Percentiles rank a stretch among this genome's conserved stretches.
phyloP scores from a whole-genome alignment of 2,329 filamentous ascomycete species.

The Coniochaeta hoffmannii region DNA sequence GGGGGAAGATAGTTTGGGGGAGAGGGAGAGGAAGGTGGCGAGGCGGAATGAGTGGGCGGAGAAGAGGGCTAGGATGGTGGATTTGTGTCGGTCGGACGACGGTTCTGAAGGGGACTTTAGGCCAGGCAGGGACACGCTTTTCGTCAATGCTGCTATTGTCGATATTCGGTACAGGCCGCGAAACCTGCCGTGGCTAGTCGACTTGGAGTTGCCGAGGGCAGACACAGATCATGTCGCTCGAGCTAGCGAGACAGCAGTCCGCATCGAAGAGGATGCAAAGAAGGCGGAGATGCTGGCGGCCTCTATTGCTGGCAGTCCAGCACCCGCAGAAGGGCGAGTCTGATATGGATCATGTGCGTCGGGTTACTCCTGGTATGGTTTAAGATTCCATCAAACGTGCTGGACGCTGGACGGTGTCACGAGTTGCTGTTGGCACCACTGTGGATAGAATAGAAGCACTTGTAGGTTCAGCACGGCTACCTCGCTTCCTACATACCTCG shows the following conservation, averaged over 20 bases:
- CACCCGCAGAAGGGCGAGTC: neutral
- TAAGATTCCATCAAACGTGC: too few species aligned
- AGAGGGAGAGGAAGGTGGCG: neutral
- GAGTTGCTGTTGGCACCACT: too few species aligned
- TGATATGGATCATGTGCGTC: neutral
- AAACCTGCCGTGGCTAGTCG: constrained; percentile 14
- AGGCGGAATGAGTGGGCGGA: neutral
- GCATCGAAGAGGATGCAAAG: neutral
- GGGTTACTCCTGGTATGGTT: too few species aligned
- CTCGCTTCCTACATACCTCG: too few species aligned
- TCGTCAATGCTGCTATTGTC: constrained; percentile 47
- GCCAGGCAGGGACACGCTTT: constrained; percentile 38
- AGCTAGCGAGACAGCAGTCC: neutral
- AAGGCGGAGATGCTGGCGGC: neutral
- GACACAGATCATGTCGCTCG: neutral
- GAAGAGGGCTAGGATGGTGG: constrained; percentile 10
- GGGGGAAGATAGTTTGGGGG: neutral
- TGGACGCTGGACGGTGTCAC: too few species aligned
- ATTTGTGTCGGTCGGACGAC: constrained; percentile 25
- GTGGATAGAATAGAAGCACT: too few species aligned
- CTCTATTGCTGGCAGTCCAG: neutral
- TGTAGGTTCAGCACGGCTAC: too few species aligned
- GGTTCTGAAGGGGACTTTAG: constrained; percentile 28
- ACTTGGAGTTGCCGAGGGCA: constrained; percentile 9
- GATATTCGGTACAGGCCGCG: constrained; percentile 8